A percentile compares a stretch with the other conserved stretches of the same genome.
Conservation (phyloP, 306 rosid species). For the Glycine soja region DNA sequence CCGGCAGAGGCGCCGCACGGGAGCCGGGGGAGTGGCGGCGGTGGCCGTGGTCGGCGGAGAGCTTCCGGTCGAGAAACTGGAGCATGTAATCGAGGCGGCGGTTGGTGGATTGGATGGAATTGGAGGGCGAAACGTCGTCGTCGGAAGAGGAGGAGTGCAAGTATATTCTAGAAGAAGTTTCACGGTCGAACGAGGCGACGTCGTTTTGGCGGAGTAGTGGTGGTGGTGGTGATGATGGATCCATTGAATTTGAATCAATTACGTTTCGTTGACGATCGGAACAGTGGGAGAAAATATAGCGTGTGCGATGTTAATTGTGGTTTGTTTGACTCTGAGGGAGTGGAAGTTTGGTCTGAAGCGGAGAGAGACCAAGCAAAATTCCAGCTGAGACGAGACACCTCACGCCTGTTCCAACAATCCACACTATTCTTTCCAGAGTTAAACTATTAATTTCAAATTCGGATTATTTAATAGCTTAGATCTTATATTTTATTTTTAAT, state of each 20-base stretch:
- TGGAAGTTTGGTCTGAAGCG: constrained; percentile 4
- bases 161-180: constrained; percentile 25
- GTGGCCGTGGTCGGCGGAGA: constrained; percentile 48
- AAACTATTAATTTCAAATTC: neutral
- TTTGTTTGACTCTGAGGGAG: constrained; percentile 35
- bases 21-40: neutral
- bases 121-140: constrained; percentile 57
- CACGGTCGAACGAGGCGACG: constrained; percentile 18
- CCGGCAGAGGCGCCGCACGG: constrained; percentile 56
- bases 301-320: constrained; percentile 2
- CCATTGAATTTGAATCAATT: constrained; percentile 30
- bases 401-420: neutral
- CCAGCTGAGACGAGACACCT: constrained; percentile 10
- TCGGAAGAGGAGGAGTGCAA: constrained; percentile 54
- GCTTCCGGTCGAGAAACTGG: constrained; percentile 87
- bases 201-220: constrained; percentile 33
- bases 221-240: constrained; percentile 20
- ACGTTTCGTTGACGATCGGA: neutral
- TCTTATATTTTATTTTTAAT: neutral
- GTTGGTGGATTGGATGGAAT: constrained; percentile 71
- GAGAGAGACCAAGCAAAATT: neutral
- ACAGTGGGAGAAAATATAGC: constrained; percentile 33
- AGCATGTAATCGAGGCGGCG: constrained; percentile 87
- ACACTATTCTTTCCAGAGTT: neutral
- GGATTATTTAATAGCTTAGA: neutral